Conservation (phyloP, 305 asterid species). For the Fraxinus platypoda region DNA sequence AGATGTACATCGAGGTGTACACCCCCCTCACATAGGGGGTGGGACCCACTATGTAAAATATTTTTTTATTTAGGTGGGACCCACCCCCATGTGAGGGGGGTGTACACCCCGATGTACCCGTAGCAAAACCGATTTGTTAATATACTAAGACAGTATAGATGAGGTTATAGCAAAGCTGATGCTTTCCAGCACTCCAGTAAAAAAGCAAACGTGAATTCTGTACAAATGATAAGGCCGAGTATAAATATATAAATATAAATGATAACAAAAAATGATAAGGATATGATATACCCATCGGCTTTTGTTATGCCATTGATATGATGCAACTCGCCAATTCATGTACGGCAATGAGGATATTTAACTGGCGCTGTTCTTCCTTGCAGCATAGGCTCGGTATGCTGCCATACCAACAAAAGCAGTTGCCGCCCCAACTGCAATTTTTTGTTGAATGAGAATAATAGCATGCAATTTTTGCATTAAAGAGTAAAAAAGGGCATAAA, state of each 20-base stretch:
- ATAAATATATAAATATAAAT: not conserved
- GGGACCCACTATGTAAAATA: too few species aligned
- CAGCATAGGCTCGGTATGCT: conserved; percentile 75
- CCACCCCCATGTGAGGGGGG: too few species aligned
- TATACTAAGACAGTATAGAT: not conserved
- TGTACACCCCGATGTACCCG: too few species aligned
- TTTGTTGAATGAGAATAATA: conserved; percentile 24
- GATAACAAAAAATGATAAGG: not conserved
- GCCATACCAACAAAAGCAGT: conserved; percentile 78
- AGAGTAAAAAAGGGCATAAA: not conserved
- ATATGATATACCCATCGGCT: not conserved
- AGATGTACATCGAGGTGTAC: too few species aligned
- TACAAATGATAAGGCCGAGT: not conserved
- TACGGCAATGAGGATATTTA: conserved; percentile 40
- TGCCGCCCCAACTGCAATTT: conserved; percentile 84
- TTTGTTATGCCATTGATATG: not conserved
- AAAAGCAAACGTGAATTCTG: conserved; percentile 9
- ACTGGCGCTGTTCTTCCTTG: conserved; percentile 69
- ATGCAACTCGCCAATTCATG: conserved; percentile 21
- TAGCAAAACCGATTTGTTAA: too few species aligned
- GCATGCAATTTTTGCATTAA: not conserved
- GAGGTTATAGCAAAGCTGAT: conserved; percentile 4
- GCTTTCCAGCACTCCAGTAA: conserved; percentile 12
- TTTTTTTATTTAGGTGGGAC: too few species aligned
- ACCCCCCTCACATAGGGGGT: too few species aligned